phyloP scores from a whole-genome alignment of 257 asterid genomes.

The Solanum appendiculatum region DNA sequence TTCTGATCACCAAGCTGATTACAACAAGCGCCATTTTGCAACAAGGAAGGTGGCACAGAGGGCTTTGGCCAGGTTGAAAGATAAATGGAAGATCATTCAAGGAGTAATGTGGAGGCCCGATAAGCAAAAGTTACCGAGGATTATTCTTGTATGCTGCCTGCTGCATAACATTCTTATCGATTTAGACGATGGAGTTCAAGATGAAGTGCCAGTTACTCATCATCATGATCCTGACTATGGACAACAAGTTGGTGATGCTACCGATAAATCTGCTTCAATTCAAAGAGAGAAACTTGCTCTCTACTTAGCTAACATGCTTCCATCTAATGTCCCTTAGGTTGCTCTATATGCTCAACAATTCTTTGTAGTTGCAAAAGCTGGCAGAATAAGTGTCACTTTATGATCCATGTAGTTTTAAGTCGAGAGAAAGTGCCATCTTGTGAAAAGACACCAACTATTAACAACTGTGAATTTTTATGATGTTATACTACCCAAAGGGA shows the following conservation, averaged over 20 bases:
- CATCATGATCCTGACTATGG: not conserved
- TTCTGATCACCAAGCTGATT: not conserved
- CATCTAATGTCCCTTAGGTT: not conserved
- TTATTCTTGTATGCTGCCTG: conserved; percentile 13
- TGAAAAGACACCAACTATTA: not conserved
- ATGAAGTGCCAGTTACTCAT: not conserved
- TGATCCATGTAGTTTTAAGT: not conserved
- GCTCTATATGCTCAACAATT: not conserved
- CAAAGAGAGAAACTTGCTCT: conserved; percentile 22
- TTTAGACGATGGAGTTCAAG: conserved; percentile 4
- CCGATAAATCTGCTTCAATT: not conserved
- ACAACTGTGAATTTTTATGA: not conserved
- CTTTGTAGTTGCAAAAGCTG: not conserved
- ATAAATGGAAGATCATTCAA: conserved; percentile 14
- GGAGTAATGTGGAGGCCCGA: conserved; percentile 18
- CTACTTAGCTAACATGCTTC: conserved; percentile 4
- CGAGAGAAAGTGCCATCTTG: not conserved
- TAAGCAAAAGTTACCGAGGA: conserved; percentile 13
- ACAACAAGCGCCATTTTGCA: conserved; percentile 9
- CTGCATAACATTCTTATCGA: conserved; percentile 20
- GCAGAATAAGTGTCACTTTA: not conserved
- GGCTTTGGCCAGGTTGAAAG: conserved; percentile 17
- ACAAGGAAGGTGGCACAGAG: conserved; percentile 11
- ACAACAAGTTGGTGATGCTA: not conserved
- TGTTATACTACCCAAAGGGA: not conserved